Base-by-base conservation (phyloP, 2,329 filamentous ascomycete genomes). In the Colletotrichum euphorbiae region DNA sequence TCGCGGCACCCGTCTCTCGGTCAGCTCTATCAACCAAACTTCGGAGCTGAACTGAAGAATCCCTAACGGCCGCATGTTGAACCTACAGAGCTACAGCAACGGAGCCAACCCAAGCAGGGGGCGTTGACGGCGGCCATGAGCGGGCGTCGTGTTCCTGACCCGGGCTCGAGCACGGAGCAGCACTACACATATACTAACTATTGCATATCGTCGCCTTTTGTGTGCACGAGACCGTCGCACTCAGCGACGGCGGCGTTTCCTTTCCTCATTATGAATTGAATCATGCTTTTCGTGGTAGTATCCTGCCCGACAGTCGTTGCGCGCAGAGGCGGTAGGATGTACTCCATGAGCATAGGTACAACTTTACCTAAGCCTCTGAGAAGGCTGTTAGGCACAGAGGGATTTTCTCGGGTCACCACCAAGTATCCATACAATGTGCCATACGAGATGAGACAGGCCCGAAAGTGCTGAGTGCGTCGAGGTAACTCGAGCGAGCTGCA, bases 301-400 rank as follows among this genome's bases (percentile, higher is more conserved):
- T 54, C 54, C 36, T 19, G 24, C 28, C 33, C 24, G 28, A 43
- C 15, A 9, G 7, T 19, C 31, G 46, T 52, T 45, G 57, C 24
- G 11, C 28, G 7, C 2, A 3, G 19, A 33, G 19, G 40, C 28
- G 12, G 17, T 42, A 38, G 42, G 19, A 19, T 85, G 82, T 6
- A 87, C 85, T 28, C 82, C 2, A 21, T 8, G 17, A 17, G 57
- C 36, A 17, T 5, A 28, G 56, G 65, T 69, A 70, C 68, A 61
- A 55, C 13, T 6, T 28, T 46, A 2, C 54, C 48, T 50, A 28
- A 13, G 28, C 19, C 31, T 59, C 38, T 60, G 28, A 36, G 21
- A 31, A 52, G 24, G 40, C 38, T n/a, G 45, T 15, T 54, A 36
- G 19, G 50, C 4, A 19, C 28, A 33, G 33, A 57, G n/a, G 42